These are phyloP conservation scores for Ilex paraguariensis DNA, from an alignment of 305 asterid species.

Conservation along the genomic window DNA sequence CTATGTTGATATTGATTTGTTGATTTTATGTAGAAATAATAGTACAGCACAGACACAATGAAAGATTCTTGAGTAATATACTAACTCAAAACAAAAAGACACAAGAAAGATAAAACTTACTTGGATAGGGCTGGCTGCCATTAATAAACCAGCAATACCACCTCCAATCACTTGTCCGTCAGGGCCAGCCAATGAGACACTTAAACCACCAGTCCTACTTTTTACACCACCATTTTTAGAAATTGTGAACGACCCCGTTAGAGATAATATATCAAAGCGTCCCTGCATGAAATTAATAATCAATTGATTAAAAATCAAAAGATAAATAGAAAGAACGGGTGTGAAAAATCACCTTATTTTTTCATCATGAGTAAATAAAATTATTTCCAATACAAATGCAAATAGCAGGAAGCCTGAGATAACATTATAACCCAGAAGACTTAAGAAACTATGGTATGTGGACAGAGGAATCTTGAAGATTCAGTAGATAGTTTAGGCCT, in stretches of 20 bases:
- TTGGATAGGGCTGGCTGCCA: neutral
- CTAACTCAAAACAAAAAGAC: neutral
- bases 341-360: neutral
- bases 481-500: no score
- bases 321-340: neutral
- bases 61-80: no score
- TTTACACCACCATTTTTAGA: neutral
- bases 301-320: neutral
- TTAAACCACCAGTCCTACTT: neutral
- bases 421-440: no score
- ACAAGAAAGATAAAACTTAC: neutral
- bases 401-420: no score
- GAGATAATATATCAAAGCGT: neutral
- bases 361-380: no score
- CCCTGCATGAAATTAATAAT: neutral
- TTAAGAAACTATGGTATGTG: no score
- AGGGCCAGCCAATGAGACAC: neutral
- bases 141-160: neutral
- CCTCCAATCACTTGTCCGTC: neutral
- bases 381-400: no score
- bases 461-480: no score
- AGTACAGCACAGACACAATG: neutral
- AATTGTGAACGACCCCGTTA: neutral
- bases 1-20: neutral
- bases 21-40: neutral